Evolutionary conservation across 805 yeast species (phyloP), one percentile per base, ranked within the genome.

Genomic region (Yarrowia osloensis): DNA sequence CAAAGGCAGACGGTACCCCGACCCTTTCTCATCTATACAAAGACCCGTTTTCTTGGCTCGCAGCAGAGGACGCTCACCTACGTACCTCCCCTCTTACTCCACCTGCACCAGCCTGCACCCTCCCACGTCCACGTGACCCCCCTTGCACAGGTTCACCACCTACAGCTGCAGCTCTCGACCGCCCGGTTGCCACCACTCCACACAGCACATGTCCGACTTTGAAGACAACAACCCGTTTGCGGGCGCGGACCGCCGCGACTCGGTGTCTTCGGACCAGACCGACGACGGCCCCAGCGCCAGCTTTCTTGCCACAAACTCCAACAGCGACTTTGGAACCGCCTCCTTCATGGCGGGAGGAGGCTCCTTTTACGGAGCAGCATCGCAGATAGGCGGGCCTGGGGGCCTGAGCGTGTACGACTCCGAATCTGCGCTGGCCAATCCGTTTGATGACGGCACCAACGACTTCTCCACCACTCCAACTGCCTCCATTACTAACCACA

Each of bases 161-260:
- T 19, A 37, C 61, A n/a, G 13, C 13, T 28, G 24, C 37, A 24
- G 15, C 29, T 4, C 37, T n/a, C 28, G 8, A 13, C 35, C n/a
- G 8, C n/a, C n/a, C 19, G 19, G 8, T 35, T 35, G 40, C 40
- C 59, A 33, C 59, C 29, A 31, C 3, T 8, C 19, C 46, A 35
- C n/a, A 22, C 29, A 31, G 17, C 21, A 13, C 29, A 73, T 73
- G 75, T 72, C 74, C 11, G 80, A 77, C 63, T 79, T 79, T 69
- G 82, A 80, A 70, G 83, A 80, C 70, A 80, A 80, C 71, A 80
- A 80, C 72, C 82, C 82, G 35, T 77, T 80, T 68, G 80, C 81
- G 9, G 79, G 76, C 17, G 71, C 73, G 44, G 76, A 69, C 40
- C 67, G 68, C 21, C 63, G 63, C 9, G 63, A 57, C 37, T 57